phyloP scores from a whole-genome alignment of 2,329 filamentous ascomycete species.

The Aspergillus nomiae region DNA sequence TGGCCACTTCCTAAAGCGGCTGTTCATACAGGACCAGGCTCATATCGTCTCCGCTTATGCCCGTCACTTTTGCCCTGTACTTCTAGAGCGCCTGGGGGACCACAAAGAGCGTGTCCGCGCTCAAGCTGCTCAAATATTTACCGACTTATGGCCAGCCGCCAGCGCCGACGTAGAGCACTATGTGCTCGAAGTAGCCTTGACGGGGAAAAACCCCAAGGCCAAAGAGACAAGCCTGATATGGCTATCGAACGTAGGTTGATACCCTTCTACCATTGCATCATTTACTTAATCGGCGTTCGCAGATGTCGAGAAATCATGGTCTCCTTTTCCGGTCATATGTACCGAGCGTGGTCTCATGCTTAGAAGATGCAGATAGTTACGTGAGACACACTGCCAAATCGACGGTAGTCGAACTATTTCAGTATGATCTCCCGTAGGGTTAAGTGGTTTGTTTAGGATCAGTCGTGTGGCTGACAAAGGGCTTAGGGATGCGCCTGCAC shows the following conservation, averaged over 20 bases:
- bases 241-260: constrained; percentile 68
- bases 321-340: constrained; percentile 84
- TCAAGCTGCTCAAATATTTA: constrained; percentile 73
- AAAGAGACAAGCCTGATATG: constrained; percentile 85
- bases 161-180: constrained; percentile 75
- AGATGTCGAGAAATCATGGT: constrained; percentile 80
- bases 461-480: constrained; percentile 34
- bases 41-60: constrained; percentile 69
- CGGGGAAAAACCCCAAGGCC: constrained; percentile 76
- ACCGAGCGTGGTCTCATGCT: constrained; percentile 75
- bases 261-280: background rate
- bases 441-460: background rate
- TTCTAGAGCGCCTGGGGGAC: constrained; percentile 85
- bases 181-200: constrained; percentile 76
- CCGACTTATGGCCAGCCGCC: constrained; percentile 72
- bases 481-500: constrained; percentile 67
- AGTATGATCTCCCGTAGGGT: constrained; percentile 50
- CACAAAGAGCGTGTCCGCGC: constrained; percentile 80
- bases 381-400: constrained; percentile 83
- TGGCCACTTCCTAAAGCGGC: constrained; percentile 81
- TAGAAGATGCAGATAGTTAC: constrained; percentile 86
- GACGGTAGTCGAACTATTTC: constrained; percentile 84
- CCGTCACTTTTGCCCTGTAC: constrained; percentile 68
- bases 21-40: constrained; percentile 81
- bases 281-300: constrained; percentile 16